Evolutionary conservation across 192 early-diverging fungal species (phyloP), one percentile per base, ranked within the genome.

Genomic region (Rhizophagus clarus): DNA sequence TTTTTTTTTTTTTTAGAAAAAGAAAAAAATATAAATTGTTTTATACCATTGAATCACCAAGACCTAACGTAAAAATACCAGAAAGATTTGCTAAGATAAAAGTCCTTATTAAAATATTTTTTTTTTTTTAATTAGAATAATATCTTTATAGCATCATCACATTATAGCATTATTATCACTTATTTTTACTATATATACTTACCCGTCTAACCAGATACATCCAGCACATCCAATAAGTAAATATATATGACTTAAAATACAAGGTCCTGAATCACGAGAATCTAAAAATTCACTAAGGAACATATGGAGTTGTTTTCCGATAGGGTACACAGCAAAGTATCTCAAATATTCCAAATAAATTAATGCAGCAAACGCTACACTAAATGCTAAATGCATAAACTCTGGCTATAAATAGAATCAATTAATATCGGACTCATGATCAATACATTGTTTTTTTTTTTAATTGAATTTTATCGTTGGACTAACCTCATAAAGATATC

Each of bases 181-280:
- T 47, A 47, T 26, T 3, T 3, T 17, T 40, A 40, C 32, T 31
- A 34, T 45, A 31, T n/a, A n/a, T n/a, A 45, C 81, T 68, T 74
- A 92, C 92, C 91, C 84, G 79, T 89, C 89, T 29, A 98, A 84
- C 96, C 96, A 99, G 31, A 98, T 92, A 0, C 96, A 94, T 24
- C 91, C 77, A 2, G 96, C 97, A 82, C 97, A 99, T 8, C 97
- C 97, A 28, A 95, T 42, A 11, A 99, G 82, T 24, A 99, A 85
- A 73, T 97, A 97, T 56, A 98, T 83, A 78, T 99, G 97, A 37
- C 94, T 93, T 4, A 97, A 83, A 9, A 99, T 93, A 34, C 93
- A 88, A 0, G 90, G 89, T 26, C 96, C 97, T 3, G 89, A 82
- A 76, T 99, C 97, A 14, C 94, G 90, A 51, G 87, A 83, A 75